Evolutionary conservation across 768 basidiomycete genomes (phyloP), one percentile per base, ranked within the genome.

Genomic region (Austroboletus eburneus): DNA sequence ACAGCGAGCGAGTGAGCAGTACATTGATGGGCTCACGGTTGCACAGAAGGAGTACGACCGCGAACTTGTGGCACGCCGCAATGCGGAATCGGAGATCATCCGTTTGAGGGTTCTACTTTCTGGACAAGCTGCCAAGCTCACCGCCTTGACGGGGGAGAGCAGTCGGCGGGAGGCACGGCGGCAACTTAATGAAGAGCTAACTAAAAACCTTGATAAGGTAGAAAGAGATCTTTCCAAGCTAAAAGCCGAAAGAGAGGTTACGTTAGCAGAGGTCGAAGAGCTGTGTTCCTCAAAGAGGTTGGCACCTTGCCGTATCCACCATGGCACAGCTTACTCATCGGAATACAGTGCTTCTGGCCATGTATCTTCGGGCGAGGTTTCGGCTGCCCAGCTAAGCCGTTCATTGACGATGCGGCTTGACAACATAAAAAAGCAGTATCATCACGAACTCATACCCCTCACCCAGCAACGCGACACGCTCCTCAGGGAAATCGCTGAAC

Each of bases 1-100:
- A 27, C 61, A 99, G 95, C 76, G 95, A 41, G 83, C 88, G 39
- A 96, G 91, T 61, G 87, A 88, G 53, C 88, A 91, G 54, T 94
- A 89, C 51, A 88, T 93, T 45, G 87, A 93, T 51, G 96, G 96
- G 34, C 72, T 99, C 34, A 85, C 84, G 1, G 92, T 94, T 21
- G 93, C 95, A 2, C 89, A 93, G 56, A 85, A 86, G 35, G 96
- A 98, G 62, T 97, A 95, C 62, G 94, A 97, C 61, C 81, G 81
- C 42, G 96, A 98, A 66, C 75, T 93, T 29, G 83, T 87, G 47
- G 81, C 85, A 18, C 80, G 95, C 17, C 81, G 90, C 16, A 93
- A 97, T 52, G 87, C 90, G 1, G 93, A 98, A 68, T 85, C 89
- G 0, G 93, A 97, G 69, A 88, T 97, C 48, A 85, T 86, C 20